Percentiles rank a stretch among this genome's conserved stretches.
Conservation (phyloP, 495 filamentous ascomycete species). For the Geoglossum glabrum region DNA sequence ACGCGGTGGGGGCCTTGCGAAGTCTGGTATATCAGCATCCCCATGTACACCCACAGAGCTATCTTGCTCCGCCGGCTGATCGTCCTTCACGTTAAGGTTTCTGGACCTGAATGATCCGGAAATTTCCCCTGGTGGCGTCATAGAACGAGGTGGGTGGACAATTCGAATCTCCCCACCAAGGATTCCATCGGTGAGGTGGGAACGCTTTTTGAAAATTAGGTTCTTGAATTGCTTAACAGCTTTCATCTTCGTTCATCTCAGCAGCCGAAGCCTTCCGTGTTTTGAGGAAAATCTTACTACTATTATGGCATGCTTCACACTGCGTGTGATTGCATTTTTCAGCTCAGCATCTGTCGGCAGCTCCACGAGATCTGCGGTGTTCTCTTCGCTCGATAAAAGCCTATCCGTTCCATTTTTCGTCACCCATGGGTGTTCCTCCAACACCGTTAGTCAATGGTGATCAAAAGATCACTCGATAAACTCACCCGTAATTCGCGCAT, state of each 20-base stretch:
- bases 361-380: slow-evolving; percentile 60
- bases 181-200: slow-evolving; percentile 29
- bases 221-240: slow-evolving; percentile 76
- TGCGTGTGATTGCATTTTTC: slow-evolving; percentile 73
- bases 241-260: slow-evolving; percentile 46
- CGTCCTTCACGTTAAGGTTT: slow-evolving; percentile 31
- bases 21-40: slow-evolving; percentile 5
- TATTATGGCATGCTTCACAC: slow-evolving; percentile 61
- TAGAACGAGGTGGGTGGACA: slow-evolving; percentile 36
- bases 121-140: slow-evolving; percentile 24
- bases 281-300: slow-evolving; percentile 37
- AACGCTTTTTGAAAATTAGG: slow-evolving; percentile 26
- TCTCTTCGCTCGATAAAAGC: slow-evolving; percentile 64
- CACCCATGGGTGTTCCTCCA: slow-evolving; percentile 83
- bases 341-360: slow-evolving; percentile 75
- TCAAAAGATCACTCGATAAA: neutral
- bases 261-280: neutral
- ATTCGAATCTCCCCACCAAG: slow-evolving; percentile 33
- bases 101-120: slow-evolving; percentile 17
- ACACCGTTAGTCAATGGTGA: neutral
- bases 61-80: slow-evolving; percentile 25
- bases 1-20: slow-evolving; percentile 7
- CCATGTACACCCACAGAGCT: slow-evolving; percentile 30
- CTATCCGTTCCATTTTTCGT: slow-evolving; percentile 65
- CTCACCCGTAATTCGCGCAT: slow-evolving; percentile 67